Conservation (phyloP, 148 eudicot genomes). For the Rhododendron simsii region DNA sequence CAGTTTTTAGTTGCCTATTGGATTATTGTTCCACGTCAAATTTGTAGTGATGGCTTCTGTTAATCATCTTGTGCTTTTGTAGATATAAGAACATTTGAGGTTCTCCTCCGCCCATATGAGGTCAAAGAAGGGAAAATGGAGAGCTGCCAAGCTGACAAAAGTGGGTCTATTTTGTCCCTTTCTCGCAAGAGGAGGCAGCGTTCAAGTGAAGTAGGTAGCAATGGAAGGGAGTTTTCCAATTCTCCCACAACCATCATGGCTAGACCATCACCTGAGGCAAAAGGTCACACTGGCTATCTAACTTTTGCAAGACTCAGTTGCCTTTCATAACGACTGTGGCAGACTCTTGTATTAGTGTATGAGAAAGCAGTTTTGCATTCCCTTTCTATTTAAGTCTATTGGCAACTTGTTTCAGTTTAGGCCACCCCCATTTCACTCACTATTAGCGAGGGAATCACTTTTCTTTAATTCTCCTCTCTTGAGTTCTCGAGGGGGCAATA, state of each 20-base stretch:
- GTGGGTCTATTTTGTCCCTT: constrained; percentile 31
- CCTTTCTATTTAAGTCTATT: not conserved
- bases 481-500: not conserved
- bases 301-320: constrained; percentile 85
- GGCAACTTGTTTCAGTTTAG: not conserved
- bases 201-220: constrained; percentile 33
- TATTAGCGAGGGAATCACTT: not conserved
- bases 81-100: constrained; percentile 91
- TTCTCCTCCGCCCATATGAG: constrained; percentile 77
- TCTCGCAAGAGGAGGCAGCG: constrained; percentile 71
- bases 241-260: constrained; percentile 50
- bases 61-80: constrained; percentile 12
- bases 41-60: not conserved
- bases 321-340: constrained; percentile 8
- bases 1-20: not conserved
- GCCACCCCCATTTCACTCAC: not conserved
- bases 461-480: not conserved
- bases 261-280: constrained; percentile 63
- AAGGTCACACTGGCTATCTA: constrained; percentile 91
- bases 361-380: not conserved
- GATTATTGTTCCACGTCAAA: not conserved
- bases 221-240: constrained; percentile 34
- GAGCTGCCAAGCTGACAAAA: constrained; percentile 32
- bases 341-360: not conserved
- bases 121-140: constrained; percentile 53